Conservation (phyloP, 2,329 filamentous ascomycete genomes). For the Amesomyces nigricolor region DNA sequence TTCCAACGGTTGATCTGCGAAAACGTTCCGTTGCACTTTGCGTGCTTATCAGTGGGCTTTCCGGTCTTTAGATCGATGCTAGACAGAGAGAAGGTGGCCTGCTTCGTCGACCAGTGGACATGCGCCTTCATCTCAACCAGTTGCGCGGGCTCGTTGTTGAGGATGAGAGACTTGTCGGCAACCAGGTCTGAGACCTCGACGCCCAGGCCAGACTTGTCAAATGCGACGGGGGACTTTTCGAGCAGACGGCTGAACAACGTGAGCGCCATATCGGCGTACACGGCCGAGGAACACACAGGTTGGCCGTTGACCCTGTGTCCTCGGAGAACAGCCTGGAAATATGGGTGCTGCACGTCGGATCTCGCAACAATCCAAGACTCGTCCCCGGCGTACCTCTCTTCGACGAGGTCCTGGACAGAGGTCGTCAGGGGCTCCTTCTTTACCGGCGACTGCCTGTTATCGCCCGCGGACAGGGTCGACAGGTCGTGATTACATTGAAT, state of each 20-base stretch:
- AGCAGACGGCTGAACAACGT: slow-evolving; percentile 21
- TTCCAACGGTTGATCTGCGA: slow-evolving; percentile 57
- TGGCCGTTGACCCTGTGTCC: slow-evolving; percentile 50
- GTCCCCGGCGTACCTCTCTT: slow-evolving; percentile 57
- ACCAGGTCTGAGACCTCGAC: slow-evolving; percentile 33
- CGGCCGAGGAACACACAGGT: slow-evolving; percentile 47
- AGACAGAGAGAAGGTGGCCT: slow-evolving; percentile 54
- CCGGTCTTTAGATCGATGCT: slow-evolving; percentile 54
- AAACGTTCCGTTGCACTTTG: slow-evolving; percentile 55
- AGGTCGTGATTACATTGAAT: background rate
- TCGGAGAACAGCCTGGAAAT: slow-evolving; percentile 54
- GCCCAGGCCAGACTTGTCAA: slow-evolving; percentile 39
- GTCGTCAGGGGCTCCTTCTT: slow-evolving; percentile 42
- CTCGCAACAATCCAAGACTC: slow-evolving; percentile 57
- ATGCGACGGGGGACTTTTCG: slow-evolving; percentile 34
- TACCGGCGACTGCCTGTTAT: slow-evolving; percentile 30
- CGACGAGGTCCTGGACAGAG: slow-evolving; percentile 58
- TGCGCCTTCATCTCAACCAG: slow-evolving; percentile 57
- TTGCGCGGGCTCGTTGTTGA: slow-evolving; percentile 45
- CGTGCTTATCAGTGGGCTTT: slow-evolving; percentile 38
- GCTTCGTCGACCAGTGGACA: slow-evolving; percentile 47
- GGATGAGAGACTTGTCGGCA: slow-evolving; percentile 65
- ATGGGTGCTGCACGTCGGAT: slow-evolving; percentile 59
- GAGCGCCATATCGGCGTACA: slow-evolving; percentile 46
- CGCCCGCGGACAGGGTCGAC: too few species aligned